Percentiles rank a stretch among this genome's conserved stretches.
phyloP scores from a whole-genome alignment of 2,329 filamentous ascomycete genomes.

The Delphinella strobiligena region DNA sequence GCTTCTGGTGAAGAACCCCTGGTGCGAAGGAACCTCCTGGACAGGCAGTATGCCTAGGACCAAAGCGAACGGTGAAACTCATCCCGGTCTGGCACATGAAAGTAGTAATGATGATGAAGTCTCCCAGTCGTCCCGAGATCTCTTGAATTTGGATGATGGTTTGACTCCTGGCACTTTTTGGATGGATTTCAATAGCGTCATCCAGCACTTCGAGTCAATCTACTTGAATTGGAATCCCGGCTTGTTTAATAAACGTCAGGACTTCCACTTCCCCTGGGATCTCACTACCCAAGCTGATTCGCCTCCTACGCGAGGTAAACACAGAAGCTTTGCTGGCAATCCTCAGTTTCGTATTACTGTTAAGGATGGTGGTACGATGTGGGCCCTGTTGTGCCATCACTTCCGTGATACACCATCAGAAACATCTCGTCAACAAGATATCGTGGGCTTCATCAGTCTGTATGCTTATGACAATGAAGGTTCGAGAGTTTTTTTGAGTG shows the following conservation, averaged over 20 bases:
- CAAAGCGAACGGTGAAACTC: not conserved
- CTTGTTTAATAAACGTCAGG: slow-evolving; percentile 68
- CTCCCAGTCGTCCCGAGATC: slow-evolving; percentile 19
- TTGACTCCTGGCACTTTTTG: slow-evolving; percentile 69
- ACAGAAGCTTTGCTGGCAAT: slow-evolving; percentile 60
- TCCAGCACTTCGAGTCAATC: slow-evolving; percentile 87
- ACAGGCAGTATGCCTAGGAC: slow-evolving; percentile 34
- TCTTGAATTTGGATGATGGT: slow-evolving; percentile 25
- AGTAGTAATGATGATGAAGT: slow-evolving; percentile 14
- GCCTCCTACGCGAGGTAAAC: slow-evolving; percentile 40
- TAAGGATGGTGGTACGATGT: slow-evolving; percentile 50
- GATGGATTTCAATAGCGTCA: slow-evolving; percentile 79
- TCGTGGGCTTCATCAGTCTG: slow-evolving; percentile 70
- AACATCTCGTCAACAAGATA: slow-evolving; percentile 20
- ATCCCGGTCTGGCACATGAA: not conserved
- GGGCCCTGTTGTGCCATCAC: slow-evolving; percentile 79
- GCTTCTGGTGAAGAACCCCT: slow-evolving; percentile 88
- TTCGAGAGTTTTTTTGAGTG: slow-evolving; percentile 59
- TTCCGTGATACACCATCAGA: slow-evolving; percentile 37
- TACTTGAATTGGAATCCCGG: slow-evolving; percentile 96
- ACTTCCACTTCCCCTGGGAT: slow-evolving; percentile 83
- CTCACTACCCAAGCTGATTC: slow-evolving; percentile 23
- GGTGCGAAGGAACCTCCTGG: slow-evolving; percentile 73
- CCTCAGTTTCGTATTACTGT: slow-evolving; percentile 48
- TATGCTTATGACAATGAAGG: slow-evolving; percentile 66